Percentiles rank a stretch among this genome's conserved stretches.
Evolutionary conservation across 257 asterid species (phyloP).

Genomic region (Eucommia ulmoides): DNA sequence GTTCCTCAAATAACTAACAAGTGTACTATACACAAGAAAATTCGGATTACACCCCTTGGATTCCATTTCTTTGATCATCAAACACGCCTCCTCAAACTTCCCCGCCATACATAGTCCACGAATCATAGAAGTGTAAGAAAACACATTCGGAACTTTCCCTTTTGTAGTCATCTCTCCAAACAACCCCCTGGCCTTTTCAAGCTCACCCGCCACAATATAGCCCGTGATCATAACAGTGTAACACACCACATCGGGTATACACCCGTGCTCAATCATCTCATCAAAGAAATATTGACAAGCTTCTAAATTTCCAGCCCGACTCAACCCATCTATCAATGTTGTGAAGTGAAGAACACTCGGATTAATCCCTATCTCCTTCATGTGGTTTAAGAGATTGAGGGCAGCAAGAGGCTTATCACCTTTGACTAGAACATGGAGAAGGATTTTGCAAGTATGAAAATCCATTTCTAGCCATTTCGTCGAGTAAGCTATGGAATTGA

Average conservation of each 20-base stretch:
- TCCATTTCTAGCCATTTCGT: conserved; percentile 73
- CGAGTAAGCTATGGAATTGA: conserved; percentile 68
- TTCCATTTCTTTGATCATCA: conserved; percentile 86
- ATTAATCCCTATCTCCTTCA: conserved; percentile 62
- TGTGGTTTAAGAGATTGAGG: conserved; percentile 74
- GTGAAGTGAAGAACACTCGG: conserved; percentile 86
- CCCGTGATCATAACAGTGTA: conserved; percentile 92
- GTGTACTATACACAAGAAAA: conserved; percentile 84
- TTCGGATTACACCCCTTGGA: conserved; percentile 78
- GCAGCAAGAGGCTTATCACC: conserved; percentile 81
- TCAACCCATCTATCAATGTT: conserved; percentile 79
- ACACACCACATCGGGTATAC: conserved; percentile 73
- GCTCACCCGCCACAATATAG: conserved; percentile 57
- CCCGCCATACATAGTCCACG: conserved; percentile 74
- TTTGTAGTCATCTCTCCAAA: conserved; percentile 50
- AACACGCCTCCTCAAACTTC: conserved; percentile 69
- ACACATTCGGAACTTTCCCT: conserved; percentile 85
- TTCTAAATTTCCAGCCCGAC: conserved; percentile 86
- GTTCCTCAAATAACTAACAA: conserved; percentile 59
- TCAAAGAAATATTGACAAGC: conserved; percentile 71
- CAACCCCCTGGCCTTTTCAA: conserved; percentile 52
- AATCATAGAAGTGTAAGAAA: conserved; percentile 89
- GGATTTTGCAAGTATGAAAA: conserved; percentile 78
- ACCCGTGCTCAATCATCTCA: conserved; percentile 60
- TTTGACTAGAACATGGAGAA: conserved; percentile 76